Conservation (phyloP, 1,284 basidiomycete species). For the Vanrija humicola region DNA sequence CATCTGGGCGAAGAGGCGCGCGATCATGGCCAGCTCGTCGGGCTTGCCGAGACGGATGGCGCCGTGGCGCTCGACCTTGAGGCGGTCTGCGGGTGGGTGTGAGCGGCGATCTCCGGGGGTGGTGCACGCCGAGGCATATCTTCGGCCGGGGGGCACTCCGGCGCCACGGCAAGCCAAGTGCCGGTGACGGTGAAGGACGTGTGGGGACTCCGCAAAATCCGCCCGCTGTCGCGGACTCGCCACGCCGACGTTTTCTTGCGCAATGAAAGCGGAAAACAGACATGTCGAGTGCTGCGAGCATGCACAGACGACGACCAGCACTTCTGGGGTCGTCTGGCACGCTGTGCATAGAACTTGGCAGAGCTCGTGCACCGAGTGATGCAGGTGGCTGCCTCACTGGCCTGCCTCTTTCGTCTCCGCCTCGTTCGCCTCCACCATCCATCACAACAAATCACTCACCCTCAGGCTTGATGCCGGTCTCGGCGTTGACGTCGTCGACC, state of each 20-base stretch:
- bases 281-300: too few relatives aligned
- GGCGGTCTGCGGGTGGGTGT: slow-evolving; percentile 29
- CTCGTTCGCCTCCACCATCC: too few relatives aligned
- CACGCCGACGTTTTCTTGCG: too few relatives aligned
- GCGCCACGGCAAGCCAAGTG: not conserved
- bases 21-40: slow-evolving; percentile 44
- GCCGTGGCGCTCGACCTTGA: slow-evolving; percentile 50
- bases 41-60: slow-evolving; percentile 50
- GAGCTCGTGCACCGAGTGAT: not conserved
- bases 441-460: slow-evolving; percentile 4
- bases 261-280: too few relatives aligned
- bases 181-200: not conserved
- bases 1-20: slow-evolving; percentile 45
- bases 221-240: not conserved
- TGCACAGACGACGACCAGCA: too few relatives aligned
- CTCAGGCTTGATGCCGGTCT: slow-evolving; percentile 3
- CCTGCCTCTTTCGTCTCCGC: too few relatives aligned
- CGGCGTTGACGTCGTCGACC: slow-evolving; percentile 46
- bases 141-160: not conserved
- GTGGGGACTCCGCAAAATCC: not conserved
- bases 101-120: not conserved
- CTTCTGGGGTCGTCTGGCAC: too few relatives aligned
- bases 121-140: not conserved
- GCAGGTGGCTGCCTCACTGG: not conserved
- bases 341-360: too few relatives aligned